Evolutionary conservation across 2,329 filamentous ascomycete genomes (phyloP), one percentile per base, ranked within the genome.

Genomic region (Lachnum nothofagi): DNA sequence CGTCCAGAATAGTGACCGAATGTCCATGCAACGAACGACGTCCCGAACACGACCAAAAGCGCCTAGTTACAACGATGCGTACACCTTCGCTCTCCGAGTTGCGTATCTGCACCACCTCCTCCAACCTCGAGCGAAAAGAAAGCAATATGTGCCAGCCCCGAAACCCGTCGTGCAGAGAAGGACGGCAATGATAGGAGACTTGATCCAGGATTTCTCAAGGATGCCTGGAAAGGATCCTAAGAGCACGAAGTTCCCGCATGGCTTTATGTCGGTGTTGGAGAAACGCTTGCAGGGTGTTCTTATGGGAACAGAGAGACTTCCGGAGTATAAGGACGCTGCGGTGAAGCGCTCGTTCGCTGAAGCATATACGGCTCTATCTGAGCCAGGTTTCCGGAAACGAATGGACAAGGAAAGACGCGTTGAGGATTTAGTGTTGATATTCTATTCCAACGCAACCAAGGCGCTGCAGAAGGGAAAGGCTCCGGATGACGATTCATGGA

Each of bases 301-400:
- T 60, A 80, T 85, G 60, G 90, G 91, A 33, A 86, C 77, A 53
- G 93, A 97, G 70, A 83, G 77, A 59, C 78, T 91, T 64, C 89
- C 88, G 12, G 93, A 94, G 63, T 98, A 86, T 70, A 88, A 86
- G 64, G 93, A 98, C 72, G 76, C 87, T n/a, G 75, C 85, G 22
- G 85, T 98, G 56, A 96, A 95, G 71, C 80, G 91, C 53, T 94
- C 89, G 2, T 98, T 98, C 71, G 93, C 89, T 47, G 88, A 89
- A 57, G 95, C 95, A 56, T 85, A 96, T 65, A 96, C 91, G 51
- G 86, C 89, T 48, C 87, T 98, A 67, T 96, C 91, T 60, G 88
- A 94, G 54, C 83, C 84, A 53, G 83, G 81, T 39, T 96, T 96
- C 64, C 85, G 88, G 58, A 94, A 90, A 71, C 85, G 83, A 51